Conservation (phyloP, 2,329 filamentous ascomycete species). For the Diplodia sapinea region DNA sequence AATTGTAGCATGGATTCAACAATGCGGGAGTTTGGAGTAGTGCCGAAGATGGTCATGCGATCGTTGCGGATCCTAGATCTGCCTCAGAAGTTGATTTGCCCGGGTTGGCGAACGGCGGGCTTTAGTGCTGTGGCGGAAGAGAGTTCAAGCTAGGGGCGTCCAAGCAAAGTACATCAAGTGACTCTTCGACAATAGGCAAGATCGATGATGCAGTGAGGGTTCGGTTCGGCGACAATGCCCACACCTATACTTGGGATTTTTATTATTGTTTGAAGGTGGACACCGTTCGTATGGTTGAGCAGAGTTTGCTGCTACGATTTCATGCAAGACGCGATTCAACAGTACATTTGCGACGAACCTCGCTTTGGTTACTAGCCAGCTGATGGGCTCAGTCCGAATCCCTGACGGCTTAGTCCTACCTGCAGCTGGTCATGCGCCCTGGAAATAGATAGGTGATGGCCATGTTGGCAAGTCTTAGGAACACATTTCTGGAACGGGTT, state of each 20-base stretch:
- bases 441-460: not conserved
- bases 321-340: not conserved
- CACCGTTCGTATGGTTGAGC: not conserved
- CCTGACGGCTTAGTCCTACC: not conserved
- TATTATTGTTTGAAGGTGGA: not conserved
- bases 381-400: not conserved
- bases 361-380: not conserved
- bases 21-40: not conserved
- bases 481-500: not conserved
- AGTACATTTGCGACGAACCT: not conserved
- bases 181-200: not conserved
- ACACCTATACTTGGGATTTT: not conserved
- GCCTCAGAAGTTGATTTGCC: not conserved
- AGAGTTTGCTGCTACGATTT: not conserved
- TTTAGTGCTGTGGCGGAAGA: not conserved
- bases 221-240: not conserved
- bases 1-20: not conserved
- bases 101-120: not conserved
- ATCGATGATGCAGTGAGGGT: not conserved
- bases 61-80: not conserved
- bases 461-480: not conserved
- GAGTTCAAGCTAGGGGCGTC: not conserved
- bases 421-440: not conserved
- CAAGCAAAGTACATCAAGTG: not conserved
- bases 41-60: not conserved